Evolutionary conservation across 2,329 filamentous ascomycete species (phyloP), one percentile per base, ranked within the genome.

Genomic region (Chrysoporthe puriensis): DNA sequence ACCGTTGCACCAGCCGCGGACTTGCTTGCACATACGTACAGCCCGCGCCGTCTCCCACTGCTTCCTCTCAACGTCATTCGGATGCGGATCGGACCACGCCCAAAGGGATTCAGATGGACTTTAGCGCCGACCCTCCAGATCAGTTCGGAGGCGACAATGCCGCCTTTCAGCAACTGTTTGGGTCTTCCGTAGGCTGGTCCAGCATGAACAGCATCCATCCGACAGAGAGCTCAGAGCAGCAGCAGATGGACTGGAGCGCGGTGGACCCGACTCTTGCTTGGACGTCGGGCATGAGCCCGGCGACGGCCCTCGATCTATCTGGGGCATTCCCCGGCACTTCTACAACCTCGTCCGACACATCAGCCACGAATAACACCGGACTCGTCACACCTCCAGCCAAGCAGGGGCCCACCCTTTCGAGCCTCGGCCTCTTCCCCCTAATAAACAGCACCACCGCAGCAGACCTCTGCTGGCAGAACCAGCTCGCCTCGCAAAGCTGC

Each of bases 1-100:
- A 56, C 21, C 57, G 64, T 7, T 66, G 64, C 21, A 50, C 21
- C 8, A 52, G 64, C 21, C 64, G 64, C 32, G 8, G 58, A 13
- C 46, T 62, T 14, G 34, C 36, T 42, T 66, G 58, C 64, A 62
- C 4, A 44, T 66, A 66, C 9, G 32, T 2, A 7, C 21, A 13
- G 11, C 7, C 26, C 0, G 14, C 1, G 16, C 21, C 21, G 3
- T 62, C 43, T n/a, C 43, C 59, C 26, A n/a, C 7, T 0, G 9
- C 26, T 40, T 14, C 3, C 36, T 40, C 36, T 40, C 36, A 9
- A 40, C 36, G 36, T 40, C 36, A 9, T 40, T 9, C 36, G 36
- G 36, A 40, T 40, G 6, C 36, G 36, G 36, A 40, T 40, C 36
- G 36, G 36, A 40, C 36, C 6, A 40, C 36, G 6, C 36, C 0